Base-by-base conservation (phyloP, 768 basidiomycete genomes). In the Tulasnella sp. region DNA sequence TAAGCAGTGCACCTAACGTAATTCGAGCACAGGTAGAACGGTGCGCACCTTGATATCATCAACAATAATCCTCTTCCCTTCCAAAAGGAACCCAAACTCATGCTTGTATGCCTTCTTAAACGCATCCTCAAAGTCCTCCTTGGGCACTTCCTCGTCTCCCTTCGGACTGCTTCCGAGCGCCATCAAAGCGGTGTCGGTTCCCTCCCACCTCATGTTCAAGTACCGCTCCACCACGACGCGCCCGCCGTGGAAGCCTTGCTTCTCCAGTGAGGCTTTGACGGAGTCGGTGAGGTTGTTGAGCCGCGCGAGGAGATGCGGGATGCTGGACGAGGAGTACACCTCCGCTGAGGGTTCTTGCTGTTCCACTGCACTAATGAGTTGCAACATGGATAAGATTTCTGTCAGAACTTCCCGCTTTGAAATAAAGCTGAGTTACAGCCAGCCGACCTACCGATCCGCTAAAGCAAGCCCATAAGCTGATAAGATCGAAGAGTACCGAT, bases 401-500 rank as follows among this genome's bases (percentile, higher is more conserved):
- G 75, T 77, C 11, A 26, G 26, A 59, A 29, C 52, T 59, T 59
- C 52, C 14, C 8, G 9, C 11, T 4, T 32, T 59, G 52, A 59
- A 77, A 74, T 65, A 78, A 72, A 67, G 77, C 74, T 11, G 73
- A 74, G 29, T 75, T 71, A 68, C n/a, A 16, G 0, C 12, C 39
- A 44, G 26, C 12, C 5, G 35, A 36, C 83, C 75, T 74, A 86
- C 85, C 86, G 83, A 79, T 96, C 93, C 3, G 94, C 93, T 9
- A 95, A 84, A 8, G 93, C 92, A n/a, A 97, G 86, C 0, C 95
- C 95, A 76, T 95, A 98, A 0, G 95, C 95, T 1, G 93, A 95
- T 3, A 98, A 82, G 70, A 98, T 92, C 6, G 94, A 96, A 69
- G 92, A 95, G 79, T 95, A 94, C 29, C 91, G 87, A 78, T 95